Base-by-base conservation (phyloP, 768 basidiomycete species). In the Pleurotus tuoliensis region DNA sequence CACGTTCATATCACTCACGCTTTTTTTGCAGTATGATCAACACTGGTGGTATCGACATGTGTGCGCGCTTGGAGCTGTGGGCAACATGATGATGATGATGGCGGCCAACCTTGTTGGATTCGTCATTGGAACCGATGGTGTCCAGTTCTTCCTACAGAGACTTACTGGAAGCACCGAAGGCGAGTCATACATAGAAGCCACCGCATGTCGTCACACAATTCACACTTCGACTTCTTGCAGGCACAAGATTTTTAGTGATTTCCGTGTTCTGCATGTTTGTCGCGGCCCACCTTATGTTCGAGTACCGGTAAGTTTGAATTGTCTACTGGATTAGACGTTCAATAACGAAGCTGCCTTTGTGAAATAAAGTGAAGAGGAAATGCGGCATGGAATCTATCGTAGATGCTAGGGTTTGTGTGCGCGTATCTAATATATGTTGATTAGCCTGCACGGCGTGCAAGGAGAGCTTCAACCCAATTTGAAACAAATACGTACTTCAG, bases 51-150 rank as follows among this genome's bases (percentile, higher is more conserved):
- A 93, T 68, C 78, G 97, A 22, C 94, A 95, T 64, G 73, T 88
- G 15, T 87, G 87, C 56, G 95, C 90, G 2, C 50, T 86, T 0
- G 96, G 95, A 9, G 94, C 84, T 0, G 88, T 93, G 3, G 64
- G 83, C 63, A 98, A 97, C 67, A 79, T 95, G 22, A 64, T 95
- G 24, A 81, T 92, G 73, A 92, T 98, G 93, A 87, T 92, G 82
- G 68, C 81, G 0, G 97, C 94, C 20, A 98, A 99, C 69, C 80
- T 98, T 8, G 86, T 98, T 3, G 97, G 97, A 2, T 98, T 99
- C 66, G 96, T 94, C 11, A 78, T 98, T 46, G 95, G 95, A 2
- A 73, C 83, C 0, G 92, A 97, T 4, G 94, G 94, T 0, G 78
- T 87, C 39, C 66, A 70, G 41, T 87, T 88, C 66, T 82, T 98